These are phyloP conservation scores for Sporothrix schenckii DNA, from an alignment of 2,329 filamentous ascomycete genomes.

Conservation along the genomic window DNA sequence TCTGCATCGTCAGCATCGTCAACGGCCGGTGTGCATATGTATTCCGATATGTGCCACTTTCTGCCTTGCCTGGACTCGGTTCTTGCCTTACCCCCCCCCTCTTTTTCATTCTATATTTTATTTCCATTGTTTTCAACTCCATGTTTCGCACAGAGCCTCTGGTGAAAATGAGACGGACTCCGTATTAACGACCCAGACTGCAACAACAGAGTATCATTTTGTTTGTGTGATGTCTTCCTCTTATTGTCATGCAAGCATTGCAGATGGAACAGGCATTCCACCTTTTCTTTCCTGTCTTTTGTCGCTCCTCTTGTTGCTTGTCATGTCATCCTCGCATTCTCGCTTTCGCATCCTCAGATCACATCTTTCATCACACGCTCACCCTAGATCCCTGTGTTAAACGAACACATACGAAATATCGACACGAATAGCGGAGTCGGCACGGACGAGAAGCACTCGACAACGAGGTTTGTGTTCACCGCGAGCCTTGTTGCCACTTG, in stretches of 20 bases:
- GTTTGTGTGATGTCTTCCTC: constrained; percentile 2
- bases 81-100: not conserved
- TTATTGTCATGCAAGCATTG: constrained; percentile 2
- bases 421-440: constrained; percentile 4
- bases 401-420: not conserved
- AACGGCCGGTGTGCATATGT: constrained; percentile 6
- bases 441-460: constrained; percentile 6
- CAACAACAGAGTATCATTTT: constrained; percentile 1
- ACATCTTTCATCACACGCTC: not conserved
- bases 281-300: not conserved
- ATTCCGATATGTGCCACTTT: no score
- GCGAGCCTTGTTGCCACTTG: constrained; percentile 9
- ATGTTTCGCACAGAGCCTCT: constrained; percentile 19
- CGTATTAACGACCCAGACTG: constrained; percentile 10
- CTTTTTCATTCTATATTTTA: not conserved
- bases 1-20: not conserved
- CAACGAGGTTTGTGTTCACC: not conserved
- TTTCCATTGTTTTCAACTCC: not conserved
- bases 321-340: constrained; percentile 1
- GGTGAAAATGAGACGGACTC: constrained; percentile 13
- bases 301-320: not conserved
- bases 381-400: not conserved
- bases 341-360: not conserved
- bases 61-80: not conserved
- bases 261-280: not conserved